Evolutionary conservation across 1,284 basidiomycete genomes (phyloP), one percentile per base, ranked within the genome.

Genomic region (Cryptococcus sp.): DNA sequence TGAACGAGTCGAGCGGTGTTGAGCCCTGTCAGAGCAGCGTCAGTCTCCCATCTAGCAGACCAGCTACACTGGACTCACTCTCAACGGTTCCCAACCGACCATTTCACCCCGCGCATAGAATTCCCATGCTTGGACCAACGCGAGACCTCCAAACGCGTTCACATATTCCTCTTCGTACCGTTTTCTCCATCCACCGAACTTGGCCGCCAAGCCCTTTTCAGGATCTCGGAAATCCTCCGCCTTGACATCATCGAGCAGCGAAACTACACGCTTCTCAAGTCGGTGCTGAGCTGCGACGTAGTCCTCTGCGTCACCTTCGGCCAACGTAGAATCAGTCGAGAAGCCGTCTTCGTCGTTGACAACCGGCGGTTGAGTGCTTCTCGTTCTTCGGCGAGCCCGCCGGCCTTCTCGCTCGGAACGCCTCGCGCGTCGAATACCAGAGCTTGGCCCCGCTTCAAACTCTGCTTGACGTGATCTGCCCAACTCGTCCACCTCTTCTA

Each of bases 31-130:
- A 11, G 16, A 56, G 58, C 3, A 3, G 20, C 25, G 39, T 39
- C 17, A 49, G 39, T 39, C 15, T 22, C 27, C 5, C 3, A 22
- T 8, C 22, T 27, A 19, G n/a, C 17, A 38, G 11, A 19, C 27
- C 3, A 17, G 41, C 3, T 17, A 6, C 11, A 44, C 19, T 39
- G 25, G 23, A 80, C 84, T 66, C 70, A 90, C 91, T 79, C 88
- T 84, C 31, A 94, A 82, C 44, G 90, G 90, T 73, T 93, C 87
- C 93, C 94, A 96, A 3, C 87, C 87, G 4, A 90, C 80, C 72
- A 89, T 84, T 78, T 97, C 94, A 50, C 93, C 80, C 53, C 93
- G 82, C 20, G 87, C 87, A 92, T 93, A 97, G 75, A 95, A 96
- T 78, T 96, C 93, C 93, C 94, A 97, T 41, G 90, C 91, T 58